Base-by-base conservation (phyloP, 768 basidiomycete species). In the Hypsizygus marmoreus region DNA sequence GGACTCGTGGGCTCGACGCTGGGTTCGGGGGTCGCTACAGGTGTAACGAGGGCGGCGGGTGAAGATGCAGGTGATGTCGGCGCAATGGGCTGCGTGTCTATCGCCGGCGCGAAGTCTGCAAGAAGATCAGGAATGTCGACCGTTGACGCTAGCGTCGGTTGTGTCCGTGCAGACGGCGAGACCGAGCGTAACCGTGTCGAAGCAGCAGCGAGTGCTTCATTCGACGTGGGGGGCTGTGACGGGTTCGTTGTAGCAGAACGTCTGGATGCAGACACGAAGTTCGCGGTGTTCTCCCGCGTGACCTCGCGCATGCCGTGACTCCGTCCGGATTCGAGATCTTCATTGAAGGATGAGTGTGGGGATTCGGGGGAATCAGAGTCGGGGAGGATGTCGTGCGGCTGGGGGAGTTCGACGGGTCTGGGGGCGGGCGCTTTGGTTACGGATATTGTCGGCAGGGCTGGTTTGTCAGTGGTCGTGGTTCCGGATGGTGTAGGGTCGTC, bases 401-500 rank as follows among this genome's bases (percentile, higher is more conserved):
- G 86, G 1, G 89, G 89, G 14, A 91, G 69, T 42, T 76, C 74
- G 10, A 91, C 79, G 35, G 88, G 88, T 42, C 72, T 64, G 11
- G 89, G 89, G 0, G 77, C 81, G 2, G 88, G 87, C 7, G 84
- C 75, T 67, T 82, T 88, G 24, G 84, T 82, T 45, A 87, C 66
- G 16, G 82, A 77, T 43, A 85, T 81, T 11, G 68, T 73, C 19
- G 85, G 84, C 41, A 82, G 43, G n/a, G n/a, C n/a, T n/a, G n/a
- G 46, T 64, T 36, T 16, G 51, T 42, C 16, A 62, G 59, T 33
- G 50, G n/a, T 40, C 44, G 43, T 35, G 50, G 32, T 17, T 40
- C 38, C 17, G 43, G 30, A 33, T 47, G 70, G 62, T 8, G 67
- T 67, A n/a, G 64, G 55, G 12, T 72, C 69, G 14, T 65, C 62